Percentiles rank a stretch among this genome's conserved stretches.
These are phyloP conservation scores for Carex scoparia DNA, from an alignment of 176 grass and related monocot genomes.

Conservation along the genomic window DNA sequence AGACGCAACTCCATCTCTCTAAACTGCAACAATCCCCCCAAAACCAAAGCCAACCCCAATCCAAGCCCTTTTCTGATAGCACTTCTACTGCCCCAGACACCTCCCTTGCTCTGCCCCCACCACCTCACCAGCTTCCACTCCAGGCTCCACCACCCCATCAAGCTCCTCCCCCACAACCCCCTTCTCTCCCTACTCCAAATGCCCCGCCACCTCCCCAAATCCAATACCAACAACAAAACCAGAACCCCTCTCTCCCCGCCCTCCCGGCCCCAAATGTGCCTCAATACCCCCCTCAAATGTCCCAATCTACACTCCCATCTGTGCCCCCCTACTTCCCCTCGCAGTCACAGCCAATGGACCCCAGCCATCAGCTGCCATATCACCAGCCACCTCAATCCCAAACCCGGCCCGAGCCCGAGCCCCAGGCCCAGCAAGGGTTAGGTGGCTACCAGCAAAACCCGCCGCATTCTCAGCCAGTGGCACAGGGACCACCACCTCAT, in stretches of 20 bases:
- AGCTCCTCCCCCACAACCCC: conserved; percentile 16
- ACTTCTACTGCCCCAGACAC: conserved; percentile 34
- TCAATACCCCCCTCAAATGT: conserved; percentile 26
- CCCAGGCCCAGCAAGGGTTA: neutral
- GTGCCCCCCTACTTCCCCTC: conserved; percentile 40
- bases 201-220: conserved; percentile 34
- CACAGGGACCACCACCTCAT: neutral
- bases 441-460: conserved; percentile 9
- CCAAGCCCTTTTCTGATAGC: conserved; percentile 30
- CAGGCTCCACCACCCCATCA: conserved; percentile 41
- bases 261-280: conserved; percentile 38
- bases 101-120: neutral
- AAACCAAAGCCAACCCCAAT: conserved; percentile 31
- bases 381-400: conserved; percentile 43
- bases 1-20: conserved; percentile 58
- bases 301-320: conserved; percentile 34
- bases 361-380: conserved; percentile 26
- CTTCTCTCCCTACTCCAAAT: conserved; percentile 53
- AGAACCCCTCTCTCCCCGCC: conserved; percentile 41
- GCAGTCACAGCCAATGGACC: conserved; percentile 38
- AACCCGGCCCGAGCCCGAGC: neutral
- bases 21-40: conserved; percentile 39
- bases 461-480: neutral
- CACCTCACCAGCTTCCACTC: conserved; percentile 19
- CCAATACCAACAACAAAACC: conserved; percentile 41